Percentiles rank a stretch among this genome's conserved stretches.
phyloP scores from a whole-genome alignment of 176 grass and related monocot genomes.

The Triticum urartu region DNA sequence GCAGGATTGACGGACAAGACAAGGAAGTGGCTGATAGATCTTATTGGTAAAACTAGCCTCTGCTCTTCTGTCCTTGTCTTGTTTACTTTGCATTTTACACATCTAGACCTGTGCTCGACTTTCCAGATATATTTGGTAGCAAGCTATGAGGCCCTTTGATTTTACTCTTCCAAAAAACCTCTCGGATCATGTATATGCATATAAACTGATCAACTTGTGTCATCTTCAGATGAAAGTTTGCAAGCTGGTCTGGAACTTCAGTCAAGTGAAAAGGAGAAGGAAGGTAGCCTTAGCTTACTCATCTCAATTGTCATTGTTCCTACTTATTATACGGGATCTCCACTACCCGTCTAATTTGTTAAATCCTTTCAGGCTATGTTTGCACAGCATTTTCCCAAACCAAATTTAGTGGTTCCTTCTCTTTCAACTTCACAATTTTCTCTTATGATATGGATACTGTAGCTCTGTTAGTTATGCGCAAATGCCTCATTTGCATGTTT shows the following conservation, averaged over 20 bases:
- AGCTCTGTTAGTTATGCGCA: too few species aligned
- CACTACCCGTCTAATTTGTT: not conserved
- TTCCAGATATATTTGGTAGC: not conserved
- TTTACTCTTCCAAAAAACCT: not conserved
- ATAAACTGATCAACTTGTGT: not conserved
- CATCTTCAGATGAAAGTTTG: slow-evolving; percentile 8
- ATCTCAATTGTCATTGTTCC: not conserved
- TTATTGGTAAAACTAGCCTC: not conserved
- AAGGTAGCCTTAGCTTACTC: not conserved
- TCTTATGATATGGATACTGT: too few species aligned
- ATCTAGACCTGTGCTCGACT: not conserved
- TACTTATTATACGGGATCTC: not conserved
- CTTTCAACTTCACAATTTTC: too few species aligned
- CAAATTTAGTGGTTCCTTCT: too few species aligned
- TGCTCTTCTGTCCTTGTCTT: not conserved
- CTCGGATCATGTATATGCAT: not conserved
- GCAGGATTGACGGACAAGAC: not conserved
- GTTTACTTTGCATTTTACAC: not conserved
- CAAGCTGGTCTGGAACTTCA: slow-evolving; percentile 12
- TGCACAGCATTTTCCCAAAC: too few species aligned
- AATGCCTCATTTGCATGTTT: too few species aligned
- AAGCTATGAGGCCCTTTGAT: not conserved
- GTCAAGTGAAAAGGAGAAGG: not conserved
- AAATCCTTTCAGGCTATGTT: too few species aligned
- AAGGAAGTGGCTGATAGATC: not conserved